These are phyloP conservation scores for Galium porrigens DNA, from an alignment of 305 asterid genomes.

Conservation along the genomic window DNA sequence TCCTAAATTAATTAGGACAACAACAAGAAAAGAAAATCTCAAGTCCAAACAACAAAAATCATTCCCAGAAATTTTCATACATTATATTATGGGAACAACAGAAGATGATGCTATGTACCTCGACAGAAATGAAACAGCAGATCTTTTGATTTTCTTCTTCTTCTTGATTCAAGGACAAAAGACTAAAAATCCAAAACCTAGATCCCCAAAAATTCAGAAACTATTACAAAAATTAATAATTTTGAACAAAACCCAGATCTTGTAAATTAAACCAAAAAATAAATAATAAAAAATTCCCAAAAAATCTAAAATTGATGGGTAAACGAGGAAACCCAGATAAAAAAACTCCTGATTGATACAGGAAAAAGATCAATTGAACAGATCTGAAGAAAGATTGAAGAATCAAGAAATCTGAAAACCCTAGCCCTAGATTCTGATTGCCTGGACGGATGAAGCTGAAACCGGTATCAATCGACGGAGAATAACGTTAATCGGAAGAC, in stretches of 20 bases:
- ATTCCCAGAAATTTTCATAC: not conserved
- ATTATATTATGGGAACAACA: not conserved
- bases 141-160: not conserved
- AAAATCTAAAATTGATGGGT: not conserved
- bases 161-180: constrained; percentile 2
- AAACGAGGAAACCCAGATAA: not conserved
- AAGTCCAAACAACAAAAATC: not conserved
- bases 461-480: constrained; percentile 20
- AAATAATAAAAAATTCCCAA: not conserved
- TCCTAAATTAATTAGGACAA: not conserved
- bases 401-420: constrained; percentile 20
- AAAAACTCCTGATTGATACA: constrained; percentile 11
- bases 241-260: constrained; percentile 1
- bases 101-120: constrained; percentile 13
- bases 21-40: not conserved
- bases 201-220: constrained; percentile 14
- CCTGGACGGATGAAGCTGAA: constrained; percentile 2
- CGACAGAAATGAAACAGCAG: constrained; percentile 14
- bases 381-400: constrained; percentile 12
- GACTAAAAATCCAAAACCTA: constrained; percentile 8
- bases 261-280: not conserved
- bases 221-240: not conserved
- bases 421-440: constrained; percentile 28
- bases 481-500: constrained; percentile 17
- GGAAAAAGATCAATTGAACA: constrained; percentile 4